These are phyloP conservation scores for Taphrina deformans DNA, from an alignment of 1,139 yeast genomes.

Conservation along the genomic window DNA sequence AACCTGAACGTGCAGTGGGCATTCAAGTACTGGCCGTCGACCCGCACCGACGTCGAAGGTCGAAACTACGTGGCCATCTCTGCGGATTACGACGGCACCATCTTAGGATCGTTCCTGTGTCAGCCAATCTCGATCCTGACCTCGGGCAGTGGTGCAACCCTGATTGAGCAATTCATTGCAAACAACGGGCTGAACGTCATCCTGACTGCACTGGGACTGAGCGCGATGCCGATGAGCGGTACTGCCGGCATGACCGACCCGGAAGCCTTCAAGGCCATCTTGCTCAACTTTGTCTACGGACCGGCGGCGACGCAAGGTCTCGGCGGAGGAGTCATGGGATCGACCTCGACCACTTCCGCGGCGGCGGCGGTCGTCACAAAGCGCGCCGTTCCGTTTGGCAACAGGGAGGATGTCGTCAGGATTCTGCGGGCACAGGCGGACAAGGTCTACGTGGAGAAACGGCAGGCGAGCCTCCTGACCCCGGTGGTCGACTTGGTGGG, in stretches of 20 bases:
- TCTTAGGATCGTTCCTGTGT: constrained; percentile 14
- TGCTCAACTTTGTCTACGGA: not conserved
- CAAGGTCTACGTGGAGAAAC: not conserved
- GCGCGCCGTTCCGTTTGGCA: constrained; percentile 16
- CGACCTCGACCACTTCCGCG: not conserved
- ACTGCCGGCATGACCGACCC: constrained; percentile 14
- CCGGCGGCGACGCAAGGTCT: constrained; percentile 3
- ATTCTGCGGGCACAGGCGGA: not conserved
- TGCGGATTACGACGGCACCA: constrained; percentile 18
- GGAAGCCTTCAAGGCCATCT: constrained; percentile 1
- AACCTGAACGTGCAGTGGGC: constrained; percentile 28
- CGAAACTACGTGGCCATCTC: constrained; percentile 19
- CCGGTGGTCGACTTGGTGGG: not conserved
- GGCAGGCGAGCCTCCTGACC: not conserved
- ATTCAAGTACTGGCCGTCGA: constrained; percentile 29
- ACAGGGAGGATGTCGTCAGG: not conserved
- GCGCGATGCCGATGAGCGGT: not conserved
- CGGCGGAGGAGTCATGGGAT: not conserved
- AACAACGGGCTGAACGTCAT: not conserved
- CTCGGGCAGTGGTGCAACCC: constrained; percentile 12
- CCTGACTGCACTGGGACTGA: not conserved
- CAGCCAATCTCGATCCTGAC: constrained; percentile 20
- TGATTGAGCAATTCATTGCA: constrained; percentile 5
- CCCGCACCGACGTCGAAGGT: constrained; percentile 1
- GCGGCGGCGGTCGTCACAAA: not conserved